Percentiles rank a stretch among this genome's conserved stretches.
These are phyloP conservation scores for Paradendryphiella salina DNA, from an alignment of 2,329 filamentous ascomycete genomes.

Conservation along the genomic window DNA sequence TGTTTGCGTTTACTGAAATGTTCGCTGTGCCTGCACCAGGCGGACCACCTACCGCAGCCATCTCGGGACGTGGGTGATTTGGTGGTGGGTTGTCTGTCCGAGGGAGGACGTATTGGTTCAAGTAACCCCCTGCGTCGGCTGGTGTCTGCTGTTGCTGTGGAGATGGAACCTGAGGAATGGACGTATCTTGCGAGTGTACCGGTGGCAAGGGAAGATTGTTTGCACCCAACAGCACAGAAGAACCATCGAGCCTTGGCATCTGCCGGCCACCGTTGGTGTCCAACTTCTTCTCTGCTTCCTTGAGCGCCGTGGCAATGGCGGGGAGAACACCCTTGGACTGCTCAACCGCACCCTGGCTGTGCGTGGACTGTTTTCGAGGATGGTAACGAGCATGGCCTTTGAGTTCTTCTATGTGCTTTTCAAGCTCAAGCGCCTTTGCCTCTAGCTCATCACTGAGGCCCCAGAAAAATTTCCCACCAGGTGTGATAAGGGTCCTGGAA, in stretches of 20 bases:
- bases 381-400: constrained; percentile 38
- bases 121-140: constrained; percentile 39
- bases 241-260: constrained; percentile 33
- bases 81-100: constrained; percentile 41
- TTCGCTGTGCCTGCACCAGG: constrained; percentile 39
- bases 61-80: constrained; percentile 40
- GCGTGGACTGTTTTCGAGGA: constrained; percentile 29
- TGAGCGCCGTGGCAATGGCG: constrained; percentile 43
- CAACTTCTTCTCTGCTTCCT: constrained; percentile 43
- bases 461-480: constrained; percentile 75
- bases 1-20: constrained; percentile 37
- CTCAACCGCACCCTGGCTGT: constrained; percentile 16
- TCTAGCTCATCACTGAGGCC: constrained; percentile 71
- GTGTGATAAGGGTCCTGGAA: constrained; percentile 70
- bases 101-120: constrained; percentile 45
- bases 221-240: constrained; percentile 27
- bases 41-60: constrained; percentile 42
- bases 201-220: constrained; percentile 31
- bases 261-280: constrained; percentile 30
- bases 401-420: constrained; percentile 52
- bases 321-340: constrained; percentile 40
- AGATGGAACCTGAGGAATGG: constrained; percentile 18
- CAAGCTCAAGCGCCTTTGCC: constrained; percentile 69
- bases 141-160: constrained; percentile 37
- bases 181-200: constrained; percentile 27